phyloP scores from a whole-genome alignment of 2,329 filamentous ascomycete species.

The Microdochium paspali region DNA sequence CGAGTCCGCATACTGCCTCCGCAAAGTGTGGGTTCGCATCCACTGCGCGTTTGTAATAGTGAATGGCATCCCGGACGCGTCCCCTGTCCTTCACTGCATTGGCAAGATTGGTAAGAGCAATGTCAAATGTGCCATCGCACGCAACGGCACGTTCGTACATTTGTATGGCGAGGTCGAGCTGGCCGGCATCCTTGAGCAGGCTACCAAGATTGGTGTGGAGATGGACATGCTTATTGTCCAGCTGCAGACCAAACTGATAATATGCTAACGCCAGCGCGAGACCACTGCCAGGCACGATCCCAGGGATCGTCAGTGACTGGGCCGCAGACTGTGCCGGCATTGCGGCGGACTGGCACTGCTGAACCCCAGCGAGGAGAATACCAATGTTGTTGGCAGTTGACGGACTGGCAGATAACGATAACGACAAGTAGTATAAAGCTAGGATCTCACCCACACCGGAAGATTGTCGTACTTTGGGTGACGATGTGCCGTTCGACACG shows the following conservation, averaged over 20 bases:
- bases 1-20: constrained; percentile 91
- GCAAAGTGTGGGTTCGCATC: constrained; percentile 90
- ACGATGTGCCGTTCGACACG: constrained; percentile 64
- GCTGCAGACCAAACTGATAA: constrained; percentile 84
- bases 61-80: constrained; percentile 81
- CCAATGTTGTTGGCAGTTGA: constrained; percentile 98
- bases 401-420: constrained; percentile 89
- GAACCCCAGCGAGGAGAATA: constrained; percentile 89
- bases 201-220: constrained; percentile 95
- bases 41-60: constrained; percentile 85
- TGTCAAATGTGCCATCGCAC: constrained; percentile 92
- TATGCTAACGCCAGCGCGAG: constrained; percentile 82
- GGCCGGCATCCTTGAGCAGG: constrained; percentile 90
- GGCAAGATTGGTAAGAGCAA: constrained; percentile 89
- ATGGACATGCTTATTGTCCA: constrained; percentile 87
- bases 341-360: constrained; percentile 43
- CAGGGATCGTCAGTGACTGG: constrained; percentile 50
- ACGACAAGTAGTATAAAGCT: constrained; percentile 87
- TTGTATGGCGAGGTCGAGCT: constrained; percentile 80
- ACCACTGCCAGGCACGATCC: constrained; percentile 77
- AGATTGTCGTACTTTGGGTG: constrained; percentile 47
- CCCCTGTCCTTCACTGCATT: constrained; percentile 98
- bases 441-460: constrained; percentile 86
- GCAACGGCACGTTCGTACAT: constrained; percentile 96
- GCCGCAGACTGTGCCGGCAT: constrained; percentile 20